Evolutionary conservation across 2,329 filamentous ascomycete species (phyloP), one percentile per base, ranked within the genome.

Genomic region (Onygenales sp.): DNA sequence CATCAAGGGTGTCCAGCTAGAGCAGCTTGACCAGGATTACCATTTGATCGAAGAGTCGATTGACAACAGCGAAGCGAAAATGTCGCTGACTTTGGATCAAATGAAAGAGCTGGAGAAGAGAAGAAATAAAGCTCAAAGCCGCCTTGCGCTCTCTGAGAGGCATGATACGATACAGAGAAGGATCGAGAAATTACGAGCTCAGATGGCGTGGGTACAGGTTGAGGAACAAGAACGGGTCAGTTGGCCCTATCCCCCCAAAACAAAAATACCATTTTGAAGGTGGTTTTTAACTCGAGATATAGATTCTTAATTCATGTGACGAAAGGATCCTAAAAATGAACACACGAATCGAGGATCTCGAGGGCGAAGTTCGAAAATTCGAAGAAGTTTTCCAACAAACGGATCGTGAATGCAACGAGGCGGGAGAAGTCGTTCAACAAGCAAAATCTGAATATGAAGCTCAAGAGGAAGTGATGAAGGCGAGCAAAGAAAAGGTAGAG

Each of bases 11-110:
- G 94, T 95, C 0, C 91, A 97, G 63, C 80, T 98, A 0, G 89
- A 97, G 66, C 86, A 92, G 61, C 78, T 98, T 8, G 89, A 95
- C 66, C 85, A 89, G 57, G 93, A 98, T 64, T 98, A 98, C 69
- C 82, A 84, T 55, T 75, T 95, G 54, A 83, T 96, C 11, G 83
- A 86, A 56, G 86, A 95, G 59, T 85, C 82, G 3, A 76, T 93
- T 17, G 87, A 95, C 58, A 81, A 81, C 36, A 88, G 85, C 55
- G 78, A 85, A 53, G 75, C 75, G 35, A 87, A 86, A 60, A 72
- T 89, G 1, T 72, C 76, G 8, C 76, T 77, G 32, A 81, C 82
- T 39, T 69, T 80, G 43, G 80, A 82, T n/a, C 82, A 87, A 55
- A 73, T 90, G n/a, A 72, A 75, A 9, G 69, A 73, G 11, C 72